These are phyloP conservation scores for Cercophora samala DNA, from an alignment of 495 filamentous ascomycete genomes.

Conservation along the genomic window DNA sequence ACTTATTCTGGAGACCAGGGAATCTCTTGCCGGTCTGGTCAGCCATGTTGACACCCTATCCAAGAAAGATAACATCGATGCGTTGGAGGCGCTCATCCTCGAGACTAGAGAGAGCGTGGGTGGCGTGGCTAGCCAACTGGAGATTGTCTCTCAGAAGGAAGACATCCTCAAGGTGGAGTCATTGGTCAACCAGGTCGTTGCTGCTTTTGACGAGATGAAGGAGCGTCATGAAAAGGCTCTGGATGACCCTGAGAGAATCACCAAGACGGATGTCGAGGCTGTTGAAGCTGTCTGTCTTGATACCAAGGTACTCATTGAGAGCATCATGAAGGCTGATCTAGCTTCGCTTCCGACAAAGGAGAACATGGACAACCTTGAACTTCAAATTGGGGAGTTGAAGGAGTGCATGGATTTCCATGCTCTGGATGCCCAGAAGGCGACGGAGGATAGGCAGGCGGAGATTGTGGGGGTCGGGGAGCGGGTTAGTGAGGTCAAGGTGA, in stretches of 20 bases:
- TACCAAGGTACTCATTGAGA: slow-evolving; percentile 69
- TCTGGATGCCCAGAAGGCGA: slow-evolving; percentile 69
- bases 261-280: slow-evolving; percentile 74
- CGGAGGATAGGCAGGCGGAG: slow-evolving; percentile 68
- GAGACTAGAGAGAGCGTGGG: slow-evolving; percentile 67
- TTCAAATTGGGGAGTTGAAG: slow-evolving; percentile 66
- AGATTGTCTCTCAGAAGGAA: slow-evolving; percentile 66
- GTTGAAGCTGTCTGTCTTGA: slow-evolving; percentile 76
- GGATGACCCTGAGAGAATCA: slow-evolving; percentile 61
- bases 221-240: slow-evolving; percentile 59
- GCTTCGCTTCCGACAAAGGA: slow-evolving; percentile 64
- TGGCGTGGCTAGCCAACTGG: slow-evolving; percentile 54
- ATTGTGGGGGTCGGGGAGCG: slow-evolving; percentile 48
- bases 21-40: slow-evolving; percentile 58
- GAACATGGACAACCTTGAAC: slow-evolving; percentile 49
- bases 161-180: slow-evolving; percentile 73
- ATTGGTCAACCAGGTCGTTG: slow-evolving; percentile 70
- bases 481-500: slow-evolving; percentile 49
- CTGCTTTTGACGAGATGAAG: slow-evolving; percentile 73
- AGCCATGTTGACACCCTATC: slow-evolving; percentile 59
- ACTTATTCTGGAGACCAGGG: slow-evolving; percentile 66
- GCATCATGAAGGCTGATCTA: slow-evolving; percentile 63
- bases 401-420: slow-evolving; percentile 65
- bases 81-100: slow-evolving; percentile 62
- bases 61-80: slow-evolving; percentile 66